Base-by-base conservation (phyloP, 2,329 filamentous ascomycete species). In the Huntiella abstrusa region DNA sequence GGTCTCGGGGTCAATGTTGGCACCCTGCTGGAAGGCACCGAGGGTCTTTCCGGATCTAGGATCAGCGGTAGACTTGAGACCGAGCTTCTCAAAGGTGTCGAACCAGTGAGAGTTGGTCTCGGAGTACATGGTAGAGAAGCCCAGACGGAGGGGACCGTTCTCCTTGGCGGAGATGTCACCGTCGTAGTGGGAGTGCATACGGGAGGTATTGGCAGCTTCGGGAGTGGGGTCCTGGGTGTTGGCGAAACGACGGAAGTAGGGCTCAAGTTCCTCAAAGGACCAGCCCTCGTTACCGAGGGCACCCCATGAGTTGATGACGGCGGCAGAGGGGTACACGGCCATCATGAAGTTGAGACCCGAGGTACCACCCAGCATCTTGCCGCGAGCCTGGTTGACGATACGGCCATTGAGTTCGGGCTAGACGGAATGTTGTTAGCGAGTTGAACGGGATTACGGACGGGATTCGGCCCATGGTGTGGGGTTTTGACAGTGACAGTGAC, bases 261-360 rank as follows among this genome's bases (percentile, higher is more conserved):
- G 58, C 15, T 52, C 53, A 12, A 62, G 48, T n/a, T 51, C 43
- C 10, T 55, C 50, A 28, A 50, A 57, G 37, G 53, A 50, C 56
- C 56, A 58, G 15, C 54, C 55, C 1, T 51, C 35, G 39, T 58
- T 58, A 12, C 56, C 56, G 5, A 57, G 51, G 1, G 47, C 43
- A n/a, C 42, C 51, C 56, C 55, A 58, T 3, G 53, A 52, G 35
- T 58, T 43, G 33, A 49, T 38, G 7, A 41, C 28, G 17, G 19
- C 16, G 12, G 45, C 45, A 42, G 37, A 45, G 16, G 47, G 47
- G 38, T 49, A 49, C 33, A 49, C 47, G 10, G 47, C 33, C 47
- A 49, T 76, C 57, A 71, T 77, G 56, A 78, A 80, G 59, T 80
- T 80, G 42, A 74, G 56, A 35, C 63, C 70, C 0, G 66, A 69